Conservation (phyloP, 148 eudicot species). For the Rhododendron henanense region DNA sequence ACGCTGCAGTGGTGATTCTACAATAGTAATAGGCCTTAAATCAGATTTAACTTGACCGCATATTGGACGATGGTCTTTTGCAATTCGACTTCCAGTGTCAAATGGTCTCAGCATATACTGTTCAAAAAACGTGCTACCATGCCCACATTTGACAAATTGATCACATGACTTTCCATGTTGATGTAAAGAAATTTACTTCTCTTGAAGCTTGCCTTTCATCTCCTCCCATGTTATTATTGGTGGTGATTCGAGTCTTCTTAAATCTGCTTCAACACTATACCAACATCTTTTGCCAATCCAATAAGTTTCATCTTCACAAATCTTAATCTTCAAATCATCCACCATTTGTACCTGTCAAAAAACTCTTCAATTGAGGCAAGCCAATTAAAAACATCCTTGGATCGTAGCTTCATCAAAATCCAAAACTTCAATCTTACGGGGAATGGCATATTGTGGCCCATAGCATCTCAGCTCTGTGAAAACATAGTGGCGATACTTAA, state of each 20-base stretch:
- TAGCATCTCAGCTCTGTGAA: background rate
- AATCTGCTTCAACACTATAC: background rate
- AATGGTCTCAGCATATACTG: background rate
- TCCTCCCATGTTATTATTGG: background rate
- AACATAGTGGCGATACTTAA: background rate
- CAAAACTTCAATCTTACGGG: background rate
- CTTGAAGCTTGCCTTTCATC: constrained; percentile 2
- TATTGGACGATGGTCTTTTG: background rate
- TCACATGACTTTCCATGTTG: background rate
- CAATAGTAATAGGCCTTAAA: background rate
- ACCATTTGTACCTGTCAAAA: background rate
- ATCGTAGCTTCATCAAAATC: background rate
- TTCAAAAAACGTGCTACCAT: background rate
- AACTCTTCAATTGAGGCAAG: background rate
- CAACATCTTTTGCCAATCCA: background rate
- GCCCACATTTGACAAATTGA: background rate
- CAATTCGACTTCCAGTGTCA: background rate
- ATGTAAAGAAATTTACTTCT: background rate
- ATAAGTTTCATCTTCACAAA: background rate
- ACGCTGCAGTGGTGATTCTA: background rate
- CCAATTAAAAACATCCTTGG: background rate
- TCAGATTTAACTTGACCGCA: background rate
- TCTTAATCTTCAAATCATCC: background rate
- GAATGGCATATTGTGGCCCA: background rate
- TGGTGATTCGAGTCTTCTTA: background rate